Base-by-base conservation (phyloP, 768 basidiomycete species). In the Lentinula sp. region DNA sequence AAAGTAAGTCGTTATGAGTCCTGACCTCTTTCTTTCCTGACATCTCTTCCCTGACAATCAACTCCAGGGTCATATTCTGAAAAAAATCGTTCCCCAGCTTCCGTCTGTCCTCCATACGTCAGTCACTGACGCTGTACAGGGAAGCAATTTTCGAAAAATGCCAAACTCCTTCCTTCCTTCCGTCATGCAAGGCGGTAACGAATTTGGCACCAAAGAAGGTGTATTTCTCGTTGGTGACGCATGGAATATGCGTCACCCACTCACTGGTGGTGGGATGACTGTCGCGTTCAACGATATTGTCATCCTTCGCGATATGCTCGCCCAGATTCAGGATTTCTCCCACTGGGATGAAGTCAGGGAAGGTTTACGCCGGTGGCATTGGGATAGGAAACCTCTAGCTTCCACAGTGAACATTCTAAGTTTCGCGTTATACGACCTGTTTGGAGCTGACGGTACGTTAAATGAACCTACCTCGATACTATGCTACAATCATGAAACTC, bases 171-270 rank as follows among this genome's bases (percentile, higher is more conserved):
- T 91, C 78, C 81, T 99, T 1, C 92, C 97, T 0, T 75, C 95
- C 0, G 78, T 87, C 2, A 77, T 85, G 62, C 95, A 96, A 69
- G 59, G 49, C 31, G 34, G 34, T 10, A 52, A 50, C 32, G 40
- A 50, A 46, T 63, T 42, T n/a, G 35, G 32, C 1, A 31, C 39
- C 23, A 61, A 46, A 34, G 32, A 63, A 35, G 54, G 55, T 28
- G 85, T 85, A 9, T 75, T 99, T 61, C 84, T 98, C 63, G 78
- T 97, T 37, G 97, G 97, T 1, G 97, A 98, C 70, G 87, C 96
- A 2, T 96, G 93, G 89, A 99, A 98, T 70, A 98, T 98, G 95
- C 91, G 97, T 0, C 97, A 99, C 72, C 97, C 97, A 1, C 80
- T 99, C 21, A 99, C 97, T 0, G 97, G 97, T 5, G 94, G 95